Conservation (phyloP, 2,329 filamentous ascomycete species). For the Hypoxylon sp. region DNA sequence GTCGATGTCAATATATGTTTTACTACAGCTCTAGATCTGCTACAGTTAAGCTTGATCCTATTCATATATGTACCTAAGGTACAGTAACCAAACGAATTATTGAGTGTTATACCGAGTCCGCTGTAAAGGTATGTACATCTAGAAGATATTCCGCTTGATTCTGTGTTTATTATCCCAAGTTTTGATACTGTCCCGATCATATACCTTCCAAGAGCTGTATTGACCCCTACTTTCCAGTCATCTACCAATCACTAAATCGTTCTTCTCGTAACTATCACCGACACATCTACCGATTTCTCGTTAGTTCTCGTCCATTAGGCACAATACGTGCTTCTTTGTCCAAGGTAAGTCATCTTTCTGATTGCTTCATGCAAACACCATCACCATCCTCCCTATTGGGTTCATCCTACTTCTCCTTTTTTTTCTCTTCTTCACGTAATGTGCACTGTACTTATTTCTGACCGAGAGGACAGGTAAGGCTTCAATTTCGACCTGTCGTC, state of each 20-base stretch:
- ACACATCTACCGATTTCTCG: not conserved
- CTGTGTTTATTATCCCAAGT: not conserved
- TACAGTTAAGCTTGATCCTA: not conserved
- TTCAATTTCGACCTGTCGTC: not conserved
- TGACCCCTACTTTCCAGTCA: not conserved
- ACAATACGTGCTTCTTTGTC: no score
- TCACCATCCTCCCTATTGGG: not conserved
- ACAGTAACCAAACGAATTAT: not conserved
- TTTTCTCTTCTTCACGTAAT: not conserved
- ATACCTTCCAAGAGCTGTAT: no score
- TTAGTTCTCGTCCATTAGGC: no score
- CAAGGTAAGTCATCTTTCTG: constrained; percentile 17
- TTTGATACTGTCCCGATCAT: not conserved
- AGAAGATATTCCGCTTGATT: not conserved
- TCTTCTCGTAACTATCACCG: not conserved
- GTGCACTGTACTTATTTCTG: not conserved
- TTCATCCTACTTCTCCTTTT: not conserved
- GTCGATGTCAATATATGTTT: not conserved
- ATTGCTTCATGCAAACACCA: constrained; percentile 31
- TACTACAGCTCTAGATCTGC: not conserved
- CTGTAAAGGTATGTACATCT: not conserved
- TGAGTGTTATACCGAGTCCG: not conserved
- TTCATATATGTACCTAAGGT: not conserved
- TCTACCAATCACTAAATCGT: not conserved
- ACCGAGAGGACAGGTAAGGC: no score